Conservation (phyloP, 176 grass and related monocot genomes). For the Guadua angustifolia region DNA sequence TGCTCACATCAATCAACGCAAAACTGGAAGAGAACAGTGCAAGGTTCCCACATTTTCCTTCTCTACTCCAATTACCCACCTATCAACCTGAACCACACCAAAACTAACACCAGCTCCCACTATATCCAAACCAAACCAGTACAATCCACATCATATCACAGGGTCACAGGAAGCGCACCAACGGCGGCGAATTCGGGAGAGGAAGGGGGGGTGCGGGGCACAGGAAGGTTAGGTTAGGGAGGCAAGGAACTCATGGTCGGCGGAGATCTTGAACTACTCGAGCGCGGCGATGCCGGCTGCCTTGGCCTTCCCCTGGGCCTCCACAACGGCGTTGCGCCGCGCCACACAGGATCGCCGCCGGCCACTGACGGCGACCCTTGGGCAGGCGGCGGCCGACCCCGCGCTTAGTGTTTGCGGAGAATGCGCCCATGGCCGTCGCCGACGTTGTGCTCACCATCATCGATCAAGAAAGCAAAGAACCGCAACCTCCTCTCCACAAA, state of each 20-base stretch:
- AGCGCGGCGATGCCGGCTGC: slow-evolving; percentile 66
- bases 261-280: slow-evolving; percentile 98
- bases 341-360: slow-evolving; percentile 46
- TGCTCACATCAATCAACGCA: too few species aligned
- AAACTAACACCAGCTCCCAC: too few species aligned
- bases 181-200: too few species aligned
- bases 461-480: slow-evolving; percentile 23
- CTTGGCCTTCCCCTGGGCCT: slow-evolving; percentile 57
- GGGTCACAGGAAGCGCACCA: too few species aligned
- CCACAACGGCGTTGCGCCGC: slow-evolving; percentile 66
- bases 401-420: slow-evolving; percentile 45
- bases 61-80: too few species aligned
- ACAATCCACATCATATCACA: too few species aligned
- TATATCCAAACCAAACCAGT: too few species aligned
- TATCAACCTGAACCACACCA: too few species aligned
- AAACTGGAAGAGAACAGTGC: too few species aligned
- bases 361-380: slow-evolving; percentile 42
- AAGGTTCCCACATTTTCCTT: too few species aligned
- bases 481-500: background rate
- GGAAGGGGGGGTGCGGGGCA: too few species aligned
- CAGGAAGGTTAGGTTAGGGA: too few species aligned
- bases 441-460: slow-evolving; percentile 57
- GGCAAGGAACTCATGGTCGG: slow-evolving; percentile 69
- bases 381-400: slow-evolving; percentile 16
- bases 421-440: slow-evolving; percentile 57